Percentiles rank a stretch among this genome's conserved stretches.
Evolutionary conservation across 2,329 filamentous ascomycete species (phyloP).

Genomic region (Cercospora zeina): DNA sequence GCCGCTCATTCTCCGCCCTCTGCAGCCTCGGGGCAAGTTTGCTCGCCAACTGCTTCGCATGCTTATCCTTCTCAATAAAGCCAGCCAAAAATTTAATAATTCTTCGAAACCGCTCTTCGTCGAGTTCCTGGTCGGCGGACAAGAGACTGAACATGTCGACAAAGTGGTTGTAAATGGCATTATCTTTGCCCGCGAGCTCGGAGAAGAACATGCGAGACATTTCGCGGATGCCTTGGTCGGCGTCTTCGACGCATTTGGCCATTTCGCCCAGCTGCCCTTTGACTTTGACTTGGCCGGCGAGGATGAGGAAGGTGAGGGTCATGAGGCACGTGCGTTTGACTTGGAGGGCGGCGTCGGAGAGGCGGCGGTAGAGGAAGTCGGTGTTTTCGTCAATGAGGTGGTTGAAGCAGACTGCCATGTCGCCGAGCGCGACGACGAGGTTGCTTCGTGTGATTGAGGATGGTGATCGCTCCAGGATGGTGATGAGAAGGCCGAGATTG

Average conservation of each 20-base stretch:
- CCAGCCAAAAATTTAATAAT: slow-evolving; percentile 91
- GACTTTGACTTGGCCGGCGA: slow-evolving; percentile 98
- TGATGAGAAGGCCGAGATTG: slow-evolving; percentile 90
- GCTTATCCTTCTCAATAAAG: slow-evolving; percentile 99
- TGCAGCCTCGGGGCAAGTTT: slow-evolving; percentile 85
- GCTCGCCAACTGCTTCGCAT: slow-evolving; percentile 88
- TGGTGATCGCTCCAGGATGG: slow-evolving; percentile 91
- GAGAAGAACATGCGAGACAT: slow-evolving; percentile 98
- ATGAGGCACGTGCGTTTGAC: slow-evolving; percentile 98
- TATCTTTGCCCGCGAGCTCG: slow-evolving; percentile 95
- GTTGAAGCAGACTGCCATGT: slow-evolving; percentile 99
- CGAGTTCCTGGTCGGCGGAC: slow-evolving; percentile 74
- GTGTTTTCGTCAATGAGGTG: slow-evolving; percentile 99
- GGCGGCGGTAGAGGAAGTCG: slow-evolving; percentile 90
- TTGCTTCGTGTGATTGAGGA: slow-evolving; percentile 94
- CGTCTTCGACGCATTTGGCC: slow-evolving; percentile 97
- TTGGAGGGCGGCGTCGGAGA: slow-evolving; percentile 82
- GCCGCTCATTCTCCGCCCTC: slow-evolving; percentile 85
- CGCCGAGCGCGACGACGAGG: slow-evolving; percentile 91
- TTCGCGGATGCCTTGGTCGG: slow-evolving; percentile 91
- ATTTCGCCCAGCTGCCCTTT: slow-evolving; percentile 98
- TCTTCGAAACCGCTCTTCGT: slow-evolving; percentile 80
- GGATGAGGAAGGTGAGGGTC: slow-evolving; percentile 95
- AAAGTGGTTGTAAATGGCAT: slow-evolving; percentile 98
- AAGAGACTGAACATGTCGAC: slow-evolving; percentile 97